Conservation (phyloP, 495 filamentous ascomycete genomes). For the Coniosporium apollinis region DNA sequence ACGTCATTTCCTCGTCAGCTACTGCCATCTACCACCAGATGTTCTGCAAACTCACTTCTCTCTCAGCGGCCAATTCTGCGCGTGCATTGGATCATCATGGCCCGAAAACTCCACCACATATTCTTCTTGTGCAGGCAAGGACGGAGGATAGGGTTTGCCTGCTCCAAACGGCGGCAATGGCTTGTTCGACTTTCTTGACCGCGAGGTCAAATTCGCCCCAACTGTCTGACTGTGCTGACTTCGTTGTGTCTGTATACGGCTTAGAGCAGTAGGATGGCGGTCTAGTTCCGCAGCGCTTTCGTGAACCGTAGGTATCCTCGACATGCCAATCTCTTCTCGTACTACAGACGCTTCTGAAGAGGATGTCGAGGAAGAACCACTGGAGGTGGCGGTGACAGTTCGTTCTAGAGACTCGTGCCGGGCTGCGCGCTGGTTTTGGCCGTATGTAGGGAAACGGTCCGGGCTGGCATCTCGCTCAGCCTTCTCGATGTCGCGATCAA, state of each 20-base stretch:
- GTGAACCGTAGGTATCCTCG: constrained; percentile 42
- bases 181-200: constrained; percentile 35
- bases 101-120: constrained; percentile 84
- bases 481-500: constrained; percentile 34
- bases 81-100: constrained; percentile 60
- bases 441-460: constrained; percentile 9
- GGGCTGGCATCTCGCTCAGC: constrained; percentile 27
- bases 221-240: constrained; percentile 66
- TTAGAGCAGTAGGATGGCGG: constrained; percentile 54
- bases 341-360: constrained; percentile 23
- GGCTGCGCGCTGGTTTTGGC: constrained; percentile 4
- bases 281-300: constrained; percentile 37
- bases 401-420: constrained; percentile 7
- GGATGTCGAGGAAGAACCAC: constrained; percentile 30
- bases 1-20: not conserved
- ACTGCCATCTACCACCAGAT: not conserved
- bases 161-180: constrained; percentile 46
- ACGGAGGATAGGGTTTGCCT: constrained; percentile 64
- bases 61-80: constrained; percentile 63
- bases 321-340: constrained; percentile 26
- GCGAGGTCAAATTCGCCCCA: constrained; percentile 34
- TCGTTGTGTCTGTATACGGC: constrained; percentile 55
- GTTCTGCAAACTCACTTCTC: constrained; percentile 44
- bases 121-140: constrained; percentile 52
- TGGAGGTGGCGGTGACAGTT: constrained; percentile 15